Evolutionary conservation across 352 stramenopile genomes (phyloP).

Genomic region (Globisporangium acanthophoron): DNA sequence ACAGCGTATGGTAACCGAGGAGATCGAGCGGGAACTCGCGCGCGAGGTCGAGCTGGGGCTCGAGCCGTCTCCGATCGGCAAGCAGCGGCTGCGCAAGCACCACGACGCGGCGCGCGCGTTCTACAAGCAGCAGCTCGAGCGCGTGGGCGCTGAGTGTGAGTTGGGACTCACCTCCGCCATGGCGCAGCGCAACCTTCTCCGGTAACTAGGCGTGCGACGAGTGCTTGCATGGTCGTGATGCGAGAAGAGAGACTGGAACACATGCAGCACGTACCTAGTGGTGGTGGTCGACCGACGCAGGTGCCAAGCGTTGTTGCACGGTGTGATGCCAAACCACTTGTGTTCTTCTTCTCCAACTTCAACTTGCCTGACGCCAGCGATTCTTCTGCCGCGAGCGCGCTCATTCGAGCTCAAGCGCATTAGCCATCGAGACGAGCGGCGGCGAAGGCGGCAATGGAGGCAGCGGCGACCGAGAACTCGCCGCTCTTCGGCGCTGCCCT

Average conservation of each 20-base stretch:
- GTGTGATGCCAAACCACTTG: neutral
- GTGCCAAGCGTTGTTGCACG: no score
- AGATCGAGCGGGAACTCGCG: constrained; percentile 57
- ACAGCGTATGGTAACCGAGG: constrained; percentile 42
- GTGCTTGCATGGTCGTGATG: no score
- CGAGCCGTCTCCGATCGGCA: constrained; percentile 33
- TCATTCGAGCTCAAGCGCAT: neutral
- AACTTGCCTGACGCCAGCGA: constrained; percentile 1
- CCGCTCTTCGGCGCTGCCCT: neutral
- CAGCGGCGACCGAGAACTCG: neutral
- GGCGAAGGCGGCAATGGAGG: neutral
- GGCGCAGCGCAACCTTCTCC: constrained; percentile 68
- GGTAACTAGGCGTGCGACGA: constrained; percentile 18
- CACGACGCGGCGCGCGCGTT: constrained; percentile 48
- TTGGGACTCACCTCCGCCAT: constrained; percentile 53
- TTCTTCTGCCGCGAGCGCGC: no score
- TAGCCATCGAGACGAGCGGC: neutral
- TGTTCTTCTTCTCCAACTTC: neutral
- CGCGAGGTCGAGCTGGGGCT: constrained; percentile 47
- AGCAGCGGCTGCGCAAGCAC: constrained; percentile 41
- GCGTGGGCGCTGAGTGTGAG: constrained; percentile 59
- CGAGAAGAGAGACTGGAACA: no score
- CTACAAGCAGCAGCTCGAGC: constrained; percentile 55
- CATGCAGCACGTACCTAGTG: no score
- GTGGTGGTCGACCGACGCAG: no score